Conservation (phyloP, 2,329 filamentous ascomycete species). For the Niveomyces coronatus region DNA sequence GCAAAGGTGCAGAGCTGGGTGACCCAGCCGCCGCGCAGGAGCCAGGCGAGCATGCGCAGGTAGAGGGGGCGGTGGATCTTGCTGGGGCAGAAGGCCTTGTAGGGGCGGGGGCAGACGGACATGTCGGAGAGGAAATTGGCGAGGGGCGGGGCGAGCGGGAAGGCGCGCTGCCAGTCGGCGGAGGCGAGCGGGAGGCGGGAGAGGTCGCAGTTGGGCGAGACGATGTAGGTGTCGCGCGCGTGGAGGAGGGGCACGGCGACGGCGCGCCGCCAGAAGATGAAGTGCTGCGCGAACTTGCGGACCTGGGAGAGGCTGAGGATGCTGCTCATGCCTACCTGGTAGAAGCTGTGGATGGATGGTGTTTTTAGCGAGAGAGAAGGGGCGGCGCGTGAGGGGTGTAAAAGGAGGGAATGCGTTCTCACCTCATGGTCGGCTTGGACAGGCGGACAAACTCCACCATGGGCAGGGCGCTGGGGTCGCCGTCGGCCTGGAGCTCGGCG, state of each 20-base stretch:
- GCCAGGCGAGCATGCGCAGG: slow-evolving; percentile 85
- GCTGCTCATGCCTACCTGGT: slow-evolving; percentile 60
- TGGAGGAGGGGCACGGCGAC: slow-evolving; percentile 87
- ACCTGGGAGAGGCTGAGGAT: slow-evolving; percentile 71
- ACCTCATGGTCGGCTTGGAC: slow-evolving; percentile 58
- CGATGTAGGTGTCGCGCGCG: slow-evolving; percentile 79
- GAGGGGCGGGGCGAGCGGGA: slow-evolving; percentile 73
- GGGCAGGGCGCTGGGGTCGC: slow-evolving; percentile 63
- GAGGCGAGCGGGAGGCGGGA: slow-evolving; percentile 58
- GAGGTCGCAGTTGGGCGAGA: slow-evolving; percentile 82
- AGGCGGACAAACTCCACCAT: slow-evolving; percentile 75
- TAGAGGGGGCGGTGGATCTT: slow-evolving; percentile 82
- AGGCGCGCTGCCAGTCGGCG: slow-evolving; percentile 62
- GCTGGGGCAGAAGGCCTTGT: slow-evolving; percentile 73
- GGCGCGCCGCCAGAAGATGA: slow-evolving; percentile 92
- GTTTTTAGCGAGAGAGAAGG: not conserved
- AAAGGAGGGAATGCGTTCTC: slow-evolving; percentile 17
- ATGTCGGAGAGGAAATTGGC: slow-evolving; percentile 81
- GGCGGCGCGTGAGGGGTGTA: not conserved
- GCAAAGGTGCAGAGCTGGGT: slow-evolving; percentile 87
- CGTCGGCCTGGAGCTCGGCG: slow-evolving; percentile 65
- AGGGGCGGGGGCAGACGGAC: slow-evolving; percentile 70
- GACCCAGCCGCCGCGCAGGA: slow-evolving; percentile 87
- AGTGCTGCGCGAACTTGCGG: slow-evolving; percentile 78
- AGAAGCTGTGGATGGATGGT: slow-evolving; percentile 31